phyloP scores from a whole-genome alignment of 2,329 filamentous ascomycete genomes.

The Neofusicoccum cordaticola region DNA sequence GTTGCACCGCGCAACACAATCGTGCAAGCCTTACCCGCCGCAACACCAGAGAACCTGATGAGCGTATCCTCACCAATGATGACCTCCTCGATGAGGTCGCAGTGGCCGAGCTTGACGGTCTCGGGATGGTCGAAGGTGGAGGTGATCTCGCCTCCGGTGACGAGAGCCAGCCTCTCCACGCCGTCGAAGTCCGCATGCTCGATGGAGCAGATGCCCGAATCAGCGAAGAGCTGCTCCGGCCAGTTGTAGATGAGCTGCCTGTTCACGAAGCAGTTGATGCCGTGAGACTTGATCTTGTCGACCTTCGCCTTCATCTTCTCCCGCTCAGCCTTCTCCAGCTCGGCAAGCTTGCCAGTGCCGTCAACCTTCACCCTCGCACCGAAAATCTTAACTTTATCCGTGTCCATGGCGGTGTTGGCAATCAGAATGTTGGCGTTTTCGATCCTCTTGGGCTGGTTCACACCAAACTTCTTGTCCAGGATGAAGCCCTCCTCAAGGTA shows the following conservation, averaged over 20 bases:
- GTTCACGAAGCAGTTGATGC: constrained; percentile 99
- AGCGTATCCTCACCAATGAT: constrained; percentile 97
- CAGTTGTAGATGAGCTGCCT: constrained; percentile 99
- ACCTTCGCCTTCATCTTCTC: constrained; percentile 99
- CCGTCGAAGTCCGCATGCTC: constrained; percentile 99
- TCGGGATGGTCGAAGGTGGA: constrained; percentile 98
- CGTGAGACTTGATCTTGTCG: constrained; percentile 96
- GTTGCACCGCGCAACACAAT: constrained; percentile 95
- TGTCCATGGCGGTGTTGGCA: constrained; percentile 98
- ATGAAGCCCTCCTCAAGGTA: constrained; percentile 99
- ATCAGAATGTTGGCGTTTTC: constrained; percentile 98
- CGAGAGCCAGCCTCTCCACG: constrained; percentile 88
- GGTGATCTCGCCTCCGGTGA: constrained; percentile 95
- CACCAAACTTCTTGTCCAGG: constrained; percentile 97
- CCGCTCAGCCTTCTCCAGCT: constrained; percentile 94
- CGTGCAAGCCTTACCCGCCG: constrained; percentile 90
- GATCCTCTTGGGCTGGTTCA: constrained; percentile 95
- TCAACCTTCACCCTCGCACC: constrained; percentile 95
- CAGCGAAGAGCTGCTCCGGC: constrained; percentile 97
- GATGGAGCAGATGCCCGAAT: constrained; percentile 96
- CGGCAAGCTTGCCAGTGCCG: constrained; percentile 94
- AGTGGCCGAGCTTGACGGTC: constrained; percentile 91
- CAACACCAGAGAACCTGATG: constrained; percentile 95
- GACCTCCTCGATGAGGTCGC: constrained; percentile 93
- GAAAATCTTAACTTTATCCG: constrained; percentile 99